These are phyloP conservation scores for Malus orientalis DNA, from an alignment of 306 rosid species.

Conservation along the genomic window DNA sequence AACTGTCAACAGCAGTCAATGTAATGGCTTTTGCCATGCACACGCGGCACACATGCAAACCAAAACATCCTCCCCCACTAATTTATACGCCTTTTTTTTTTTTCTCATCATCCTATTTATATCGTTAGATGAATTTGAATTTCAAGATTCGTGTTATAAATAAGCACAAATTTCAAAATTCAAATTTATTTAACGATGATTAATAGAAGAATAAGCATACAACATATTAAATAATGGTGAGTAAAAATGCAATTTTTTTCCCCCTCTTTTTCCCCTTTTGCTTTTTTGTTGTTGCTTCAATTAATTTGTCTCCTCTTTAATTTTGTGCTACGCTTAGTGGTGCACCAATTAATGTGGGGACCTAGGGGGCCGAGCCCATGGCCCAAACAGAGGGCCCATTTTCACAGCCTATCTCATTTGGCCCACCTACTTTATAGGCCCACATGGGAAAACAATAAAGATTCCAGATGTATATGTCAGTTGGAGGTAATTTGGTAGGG, in stretches of 20 bases:
- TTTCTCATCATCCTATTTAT: too few species aligned
- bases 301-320: neutral
- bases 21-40: too few species aligned
- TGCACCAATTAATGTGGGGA: neutral
- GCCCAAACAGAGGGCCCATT: neutral
- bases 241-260: neutral
- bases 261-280: neutral
- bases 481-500: too few species aligned
- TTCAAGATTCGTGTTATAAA: too few species aligned
- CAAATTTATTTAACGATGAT: too few species aligned
- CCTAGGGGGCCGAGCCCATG: neutral
- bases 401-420: neutral
- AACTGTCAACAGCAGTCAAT: neutral
- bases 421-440: neutral
- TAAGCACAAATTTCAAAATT: too few species aligned
- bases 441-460: too few species aligned
- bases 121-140: too few species aligned
- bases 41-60: neutral
- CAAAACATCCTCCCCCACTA: neutral
- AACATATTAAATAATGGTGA: too few species aligned
- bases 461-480: too few species aligned
- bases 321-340: neutral
- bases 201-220: accelerated
- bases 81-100: too few species aligned
- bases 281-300: neutral